Evolutionary conservation across 2,329 filamentous ascomycete species (phyloP).

Genomic region (Curvularia sp.): DNA sequence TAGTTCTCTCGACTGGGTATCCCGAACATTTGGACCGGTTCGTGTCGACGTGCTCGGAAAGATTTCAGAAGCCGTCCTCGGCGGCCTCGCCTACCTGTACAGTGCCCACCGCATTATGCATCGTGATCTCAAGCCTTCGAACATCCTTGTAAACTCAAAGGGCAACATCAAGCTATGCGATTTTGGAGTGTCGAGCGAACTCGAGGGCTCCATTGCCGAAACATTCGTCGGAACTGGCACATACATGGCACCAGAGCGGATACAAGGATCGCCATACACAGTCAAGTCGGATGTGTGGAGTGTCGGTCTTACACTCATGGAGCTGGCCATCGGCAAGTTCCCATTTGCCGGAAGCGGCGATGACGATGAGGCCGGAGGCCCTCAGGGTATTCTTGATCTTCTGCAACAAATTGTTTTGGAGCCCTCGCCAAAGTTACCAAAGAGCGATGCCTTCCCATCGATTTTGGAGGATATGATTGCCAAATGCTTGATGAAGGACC

Average conservation of each 20-base stretch:
- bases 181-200: conserved; percentile 97
- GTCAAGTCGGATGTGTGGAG: conserved; percentile 99
- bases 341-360: conserved; percentile 89
- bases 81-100: conserved; percentile 93
- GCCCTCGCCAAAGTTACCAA: conserved; percentile 88
- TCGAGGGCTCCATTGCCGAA: conserved; percentile 97
- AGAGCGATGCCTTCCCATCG: conserved; percentile 94
- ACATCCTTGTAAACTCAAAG: conserved; percentile 92
- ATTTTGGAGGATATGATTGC: conserved; percentile 98
- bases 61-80: conserved; percentile 94
- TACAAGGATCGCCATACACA: conserved; percentile 95
- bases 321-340: conserved; percentile 95
- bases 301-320: conserved; percentile 94
- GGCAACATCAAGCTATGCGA: conserved; percentile 97
- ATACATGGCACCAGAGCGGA: conserved; percentile 98
- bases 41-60: conserved; percentile 96
- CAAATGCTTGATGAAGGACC: conserved; percentile 90
- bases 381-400: conserved; percentile 93
- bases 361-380: conserved; percentile 69
- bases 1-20: conserved; percentile 91
- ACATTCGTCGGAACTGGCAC: conserved; percentile 98
- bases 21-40: conserved; percentile 91
- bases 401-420: conserved; percentile 98
- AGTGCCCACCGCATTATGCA: conserved; percentile 98
- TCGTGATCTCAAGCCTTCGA: conserved; percentile 97